These are phyloP conservation scores for Chlamydomonas schloesseri DNA, from an alignment of 139 green algal species.

Conservation along the genomic window DNA sequence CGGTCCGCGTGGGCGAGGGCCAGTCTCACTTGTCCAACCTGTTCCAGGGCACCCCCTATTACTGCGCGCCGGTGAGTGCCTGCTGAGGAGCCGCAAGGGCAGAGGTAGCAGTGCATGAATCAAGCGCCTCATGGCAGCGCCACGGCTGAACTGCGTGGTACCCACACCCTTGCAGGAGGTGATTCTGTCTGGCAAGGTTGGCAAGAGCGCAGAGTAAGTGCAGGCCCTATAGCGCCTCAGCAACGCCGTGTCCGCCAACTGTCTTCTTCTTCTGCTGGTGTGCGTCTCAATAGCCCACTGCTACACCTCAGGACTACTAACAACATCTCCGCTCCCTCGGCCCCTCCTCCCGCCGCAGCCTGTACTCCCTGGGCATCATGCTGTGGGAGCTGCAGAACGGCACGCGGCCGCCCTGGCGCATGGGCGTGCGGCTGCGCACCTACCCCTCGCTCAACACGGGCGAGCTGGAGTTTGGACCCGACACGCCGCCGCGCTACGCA, in stretches of 20 bases:
- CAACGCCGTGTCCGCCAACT: too few relatives aligned
- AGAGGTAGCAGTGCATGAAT: not conserved
- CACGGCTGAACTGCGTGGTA: not conserved
- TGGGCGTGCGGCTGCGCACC: constrained; percentile 21
- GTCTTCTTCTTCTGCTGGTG: too few relatives aligned
- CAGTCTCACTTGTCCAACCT: constrained; percentile 47
- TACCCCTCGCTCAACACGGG: constrained; percentile 42
- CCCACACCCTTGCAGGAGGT: constrained; percentile 14
- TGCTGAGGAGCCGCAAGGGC: not conserved
- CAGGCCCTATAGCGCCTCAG: too few relatives aligned
- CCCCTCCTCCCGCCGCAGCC: not conserved
- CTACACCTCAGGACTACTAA: too few relatives aligned
- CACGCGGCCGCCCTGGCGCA: constrained; percentile 35
- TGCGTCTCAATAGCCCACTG: too few relatives aligned
- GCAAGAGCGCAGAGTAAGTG: constrained; percentile 30
- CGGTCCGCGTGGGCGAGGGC: constrained; percentile 29
- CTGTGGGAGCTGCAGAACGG: constrained; percentile 44
- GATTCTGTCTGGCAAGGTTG: constrained; percentile 36
- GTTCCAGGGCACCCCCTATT: constrained; percentile 43
- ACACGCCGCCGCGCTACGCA: constrained; percentile 2
- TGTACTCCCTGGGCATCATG: constrained; percentile 38
- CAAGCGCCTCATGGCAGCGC: not conserved
- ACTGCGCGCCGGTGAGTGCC: constrained; percentile 21
- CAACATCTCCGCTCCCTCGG: not conserved
- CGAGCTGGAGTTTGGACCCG: constrained; percentile 18